Conservation (phyloP, 2,329 filamentous ascomycete species). For the Penicillium sp. region DNA sequence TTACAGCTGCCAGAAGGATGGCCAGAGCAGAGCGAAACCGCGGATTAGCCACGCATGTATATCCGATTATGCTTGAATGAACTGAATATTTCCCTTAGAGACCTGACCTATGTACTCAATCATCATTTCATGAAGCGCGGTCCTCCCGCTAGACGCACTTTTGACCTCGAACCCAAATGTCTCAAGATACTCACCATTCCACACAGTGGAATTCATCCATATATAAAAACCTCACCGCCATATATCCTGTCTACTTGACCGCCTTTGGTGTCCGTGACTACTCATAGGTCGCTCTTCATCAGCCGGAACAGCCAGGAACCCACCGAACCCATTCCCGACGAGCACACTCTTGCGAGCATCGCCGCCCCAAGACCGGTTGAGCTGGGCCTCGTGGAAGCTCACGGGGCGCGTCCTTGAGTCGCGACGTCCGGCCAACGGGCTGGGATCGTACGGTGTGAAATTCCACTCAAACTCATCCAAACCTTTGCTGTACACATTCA, state of each 20-base stretch:
- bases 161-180: not conserved
- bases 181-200: not conserved
- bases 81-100: not conserved
- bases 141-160: not conserved
- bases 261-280: slow-evolving; percentile 29
- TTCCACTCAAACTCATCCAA: slow-evolving; percentile 67
- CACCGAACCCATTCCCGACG: slow-evolving; percentile 66
- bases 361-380: slow-evolving; percentile 58
- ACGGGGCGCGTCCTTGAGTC: slow-evolving; percentile 45
- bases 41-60: not conserved
- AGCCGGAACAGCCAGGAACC: slow-evolving; percentile 62
- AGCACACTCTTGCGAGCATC: slow-evolving; percentile 60
- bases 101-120: not conserved
- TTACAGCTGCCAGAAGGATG: slow-evolving; percentile 18
- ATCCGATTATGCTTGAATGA: not conserved
- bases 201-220: not conserved
- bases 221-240: slow-evolving; percentile 32
- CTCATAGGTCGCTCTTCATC: slow-evolving; percentile 45
- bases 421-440: slow-evolving; percentile 34
- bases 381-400: slow-evolving; percentile 44
- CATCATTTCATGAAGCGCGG: not conserved
- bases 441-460: slow-evolving; percentile 59
- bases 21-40: slow-evolving; percentile 9
- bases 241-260: slow-evolving; percentile 37
- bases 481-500: slow-evolving; percentile 66